Conservation (phyloP, 305 asterid species). For the Fraxinus baroniana region DNA sequence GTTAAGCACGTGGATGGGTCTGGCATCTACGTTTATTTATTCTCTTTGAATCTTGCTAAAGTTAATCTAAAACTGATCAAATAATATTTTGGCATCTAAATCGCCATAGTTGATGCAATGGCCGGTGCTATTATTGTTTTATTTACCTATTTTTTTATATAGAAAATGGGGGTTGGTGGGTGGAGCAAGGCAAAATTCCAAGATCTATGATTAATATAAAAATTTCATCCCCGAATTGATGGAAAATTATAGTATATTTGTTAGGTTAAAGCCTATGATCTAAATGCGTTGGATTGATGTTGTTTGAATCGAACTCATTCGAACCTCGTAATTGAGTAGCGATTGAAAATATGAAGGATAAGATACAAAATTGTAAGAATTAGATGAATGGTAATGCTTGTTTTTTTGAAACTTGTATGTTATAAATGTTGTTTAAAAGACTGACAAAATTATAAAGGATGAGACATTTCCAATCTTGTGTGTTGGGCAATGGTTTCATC, state of each 20-base stretch:
- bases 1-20: constrained; percentile 31
- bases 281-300: not conserved
- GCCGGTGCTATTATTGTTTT: not conserved
- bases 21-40: not conserved
- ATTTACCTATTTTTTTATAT: not conserved
- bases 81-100: not conserved
- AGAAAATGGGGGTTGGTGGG: not conserved
- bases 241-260: not conserved
- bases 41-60: not conserved
- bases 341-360: not conserved
- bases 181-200: not conserved
- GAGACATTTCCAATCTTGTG: not conserved
- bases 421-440: not conserved
- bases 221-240: not conserved
- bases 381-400: not conserved
- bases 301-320: not conserved
- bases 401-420: not conserved
- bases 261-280: not conserved
- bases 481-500: not conserved
- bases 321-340: not conserved
- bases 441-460: not conserved
- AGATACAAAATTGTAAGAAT: not conserved
- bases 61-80: not conserved
- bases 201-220: not conserved
- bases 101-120: not conserved